phyloP scores from a whole-genome alignment of 2,329 filamentous ascomycete species.

The Fusarium graminum region DNA sequence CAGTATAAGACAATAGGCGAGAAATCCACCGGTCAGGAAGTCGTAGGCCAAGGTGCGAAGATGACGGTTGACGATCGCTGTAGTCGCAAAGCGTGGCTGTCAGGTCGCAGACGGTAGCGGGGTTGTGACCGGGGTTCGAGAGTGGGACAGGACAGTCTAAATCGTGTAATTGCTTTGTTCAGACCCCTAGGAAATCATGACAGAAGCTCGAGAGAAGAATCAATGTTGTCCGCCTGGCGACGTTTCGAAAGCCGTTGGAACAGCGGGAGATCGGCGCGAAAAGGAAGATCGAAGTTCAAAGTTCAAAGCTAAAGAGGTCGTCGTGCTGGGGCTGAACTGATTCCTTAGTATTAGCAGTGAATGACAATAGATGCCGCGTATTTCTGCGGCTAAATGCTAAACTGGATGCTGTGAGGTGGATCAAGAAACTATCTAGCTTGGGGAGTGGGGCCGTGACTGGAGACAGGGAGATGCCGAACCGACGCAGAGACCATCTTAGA shows the following conservation, averaged over 20 bases:
- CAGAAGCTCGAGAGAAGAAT: slow-evolving; percentile 21
- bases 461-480: slow-evolving; percentile 37
- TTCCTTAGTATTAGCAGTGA: slow-evolving; percentile 44
- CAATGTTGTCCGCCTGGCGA: slow-evolving; percentile 21
- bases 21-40: slow-evolving; percentile 25
- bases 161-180: slow-evolving; percentile 38
- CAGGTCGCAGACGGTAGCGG: slow-evolving; percentile 39
- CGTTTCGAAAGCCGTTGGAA: slow-evolving; percentile 1
- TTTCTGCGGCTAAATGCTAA: slow-evolving; percentile 50
- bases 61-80: slow-evolving; percentile 31
- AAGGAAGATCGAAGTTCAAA: not conserved
- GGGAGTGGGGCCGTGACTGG: slow-evolving; percentile 47
- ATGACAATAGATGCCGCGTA: slow-evolving; percentile 45
- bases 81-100: slow-evolving; percentile 31
- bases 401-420: slow-evolving; percentile 45
- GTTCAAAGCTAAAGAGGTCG: not conserved
- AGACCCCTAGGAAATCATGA: slow-evolving; percentile 46
- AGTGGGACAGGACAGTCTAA: slow-evolving; percentile 42
- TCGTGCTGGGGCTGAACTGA: slow-evolving; percentile 32
- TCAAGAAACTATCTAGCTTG: slow-evolving; percentile 43
- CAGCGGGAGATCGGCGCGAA: slow-evolving; percentile 19
- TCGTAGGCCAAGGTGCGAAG: slow-evolving; percentile 30
- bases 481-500: slow-evolving; percentile 29
- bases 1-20: slow-evolving; percentile 6
- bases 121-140: slow-evolving; percentile 41